Conservation (phyloP, 352 stramenopile species). For the Thalassiosira ordinaria region DNA sequence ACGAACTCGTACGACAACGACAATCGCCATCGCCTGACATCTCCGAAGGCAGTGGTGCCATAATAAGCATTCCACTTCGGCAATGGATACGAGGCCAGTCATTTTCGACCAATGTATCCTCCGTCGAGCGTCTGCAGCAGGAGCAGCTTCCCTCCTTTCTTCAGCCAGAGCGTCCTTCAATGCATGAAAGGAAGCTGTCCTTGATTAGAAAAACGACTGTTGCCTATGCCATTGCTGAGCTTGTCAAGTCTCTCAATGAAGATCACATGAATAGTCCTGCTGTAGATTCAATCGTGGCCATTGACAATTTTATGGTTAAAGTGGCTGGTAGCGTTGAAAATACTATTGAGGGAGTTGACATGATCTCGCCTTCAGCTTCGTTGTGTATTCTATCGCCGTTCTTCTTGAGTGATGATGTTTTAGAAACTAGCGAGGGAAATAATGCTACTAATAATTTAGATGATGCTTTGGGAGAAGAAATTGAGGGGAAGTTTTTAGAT, state of each 20-base stretch:
- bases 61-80: too few species aligned
- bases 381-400: constrained; percentile 23
- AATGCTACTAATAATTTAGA: background rate
- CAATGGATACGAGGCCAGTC: too few species aligned
- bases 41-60: too few species aligned
- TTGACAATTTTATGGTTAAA: constrained; percentile 47
- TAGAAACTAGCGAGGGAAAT: background rate
- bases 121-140: too few species aligned
- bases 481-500: constrained; percentile 27
- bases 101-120: too few species aligned
- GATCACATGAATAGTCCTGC: background rate
- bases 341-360: constrained; percentile 25
- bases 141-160: too few species aligned
- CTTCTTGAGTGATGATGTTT: constrained; percentile 29
- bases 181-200: background rate
- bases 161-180: too few species aligned
- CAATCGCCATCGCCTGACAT: too few species aligned
- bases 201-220: constrained; percentile 18
- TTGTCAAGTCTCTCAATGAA: constrained; percentile 4
- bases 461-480: too few species aligned
- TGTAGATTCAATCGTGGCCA: too few species aligned
- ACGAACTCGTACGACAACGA: too few species aligned
- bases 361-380: constrained; percentile 14
- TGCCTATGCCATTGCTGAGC: constrained; percentile 28
- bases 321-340: background rate